Conservation (phyloP, 2,329 filamentous ascomycete genomes). For the Penicillium digitatum region DNA sequence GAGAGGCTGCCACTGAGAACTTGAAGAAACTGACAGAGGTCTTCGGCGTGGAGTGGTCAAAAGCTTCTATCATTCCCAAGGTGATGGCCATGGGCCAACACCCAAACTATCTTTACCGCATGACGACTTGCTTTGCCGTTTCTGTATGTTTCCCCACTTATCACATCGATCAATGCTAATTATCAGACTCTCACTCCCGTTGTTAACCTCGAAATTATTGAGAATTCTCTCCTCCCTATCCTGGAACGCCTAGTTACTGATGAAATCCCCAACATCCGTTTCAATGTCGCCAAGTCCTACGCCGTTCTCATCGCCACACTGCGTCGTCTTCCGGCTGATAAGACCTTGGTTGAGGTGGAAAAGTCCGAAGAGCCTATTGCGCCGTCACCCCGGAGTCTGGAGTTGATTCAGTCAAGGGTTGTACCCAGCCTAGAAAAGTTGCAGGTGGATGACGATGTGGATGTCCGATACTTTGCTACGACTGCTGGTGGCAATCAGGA, state of each 20-base stretch:
- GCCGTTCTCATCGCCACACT: constrained; percentile 84
- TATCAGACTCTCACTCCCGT: constrained; percentile 83
- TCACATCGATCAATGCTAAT: constrained; percentile 24
- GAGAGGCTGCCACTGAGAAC: constrained; percentile 95
- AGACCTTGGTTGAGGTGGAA: constrained; percentile 79
- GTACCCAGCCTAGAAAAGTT: constrained; percentile 89
- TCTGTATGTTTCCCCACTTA: constrained; percentile 63
- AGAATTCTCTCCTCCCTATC: constrained; percentile 90
- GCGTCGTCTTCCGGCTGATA: constrained; percentile 81
- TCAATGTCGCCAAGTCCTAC: constrained; percentile 99
- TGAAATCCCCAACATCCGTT: constrained; percentile 97
- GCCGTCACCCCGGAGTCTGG: constrained; percentile 67
- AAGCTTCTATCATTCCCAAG: constrained; percentile 94
- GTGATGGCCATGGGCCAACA: constrained; percentile 98
- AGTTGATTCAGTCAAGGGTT: constrained; percentile 80
- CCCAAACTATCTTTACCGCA: constrained; percentile 97
- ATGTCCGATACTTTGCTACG: constrained; percentile 96
- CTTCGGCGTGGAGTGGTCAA: constrained; percentile 97
- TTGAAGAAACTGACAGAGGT: constrained; percentile 98
- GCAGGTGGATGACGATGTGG: constrained; percentile 94
- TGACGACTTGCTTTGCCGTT: constrained; percentile 99
- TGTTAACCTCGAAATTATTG: constrained; percentile 88
- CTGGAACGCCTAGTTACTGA: constrained; percentile 89
- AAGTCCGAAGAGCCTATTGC: constrained; percentile 59
- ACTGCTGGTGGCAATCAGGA: constrained; percentile 64